A percentile compares a stretch with the other conserved stretches of the same genome.
Evolutionary conservation across 352 stramenopile species (phyloP).

Genomic region (Phytophthora litchii): DNA sequence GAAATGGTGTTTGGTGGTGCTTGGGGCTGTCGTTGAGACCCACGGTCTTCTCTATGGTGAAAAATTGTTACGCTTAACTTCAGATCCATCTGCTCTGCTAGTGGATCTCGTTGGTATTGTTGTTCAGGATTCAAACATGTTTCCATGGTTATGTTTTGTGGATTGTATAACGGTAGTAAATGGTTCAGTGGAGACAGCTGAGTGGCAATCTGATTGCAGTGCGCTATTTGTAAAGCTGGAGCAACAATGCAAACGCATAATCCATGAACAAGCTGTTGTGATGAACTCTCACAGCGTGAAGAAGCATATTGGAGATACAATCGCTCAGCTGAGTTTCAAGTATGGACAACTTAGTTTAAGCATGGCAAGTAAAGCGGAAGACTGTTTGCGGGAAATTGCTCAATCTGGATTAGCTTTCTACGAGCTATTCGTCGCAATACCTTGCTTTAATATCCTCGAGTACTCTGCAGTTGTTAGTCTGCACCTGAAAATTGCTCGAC

Average conservation of each 20-base stretch:
- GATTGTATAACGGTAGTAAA: slow-evolving; percentile 16
- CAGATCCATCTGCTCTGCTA: slow-evolving; percentile 15
- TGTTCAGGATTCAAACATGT: background rate
- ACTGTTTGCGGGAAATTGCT: slow-evolving; percentile 13
- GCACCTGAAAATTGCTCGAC: slow-evolving; percentile 25
- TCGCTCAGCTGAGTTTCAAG: slow-evolving; percentile 20
- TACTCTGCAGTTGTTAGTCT: slow-evolving; percentile 23
- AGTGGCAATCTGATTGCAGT: slow-evolving; percentile 9
- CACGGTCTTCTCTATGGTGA: slow-evolving; percentile 33
- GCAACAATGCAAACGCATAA: slow-evolving; percentile 10
- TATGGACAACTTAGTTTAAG: slow-evolving; percentile 10
- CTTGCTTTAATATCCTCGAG: slow-evolving; percentile 21
- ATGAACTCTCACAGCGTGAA: slow-evolving; percentile 4
- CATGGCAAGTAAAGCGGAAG: background rate
- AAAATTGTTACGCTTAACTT: slow-evolving; percentile 18
- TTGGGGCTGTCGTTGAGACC: slow-evolving; percentile 16
- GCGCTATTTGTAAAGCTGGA: slow-evolving; percentile 14
- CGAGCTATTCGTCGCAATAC: slow-evolving; percentile 17
- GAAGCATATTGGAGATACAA: slow-evolving; percentile 17
- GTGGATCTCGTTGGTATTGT: slow-evolving; percentile 11
- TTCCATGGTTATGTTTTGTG: slow-evolving; percentile 17
- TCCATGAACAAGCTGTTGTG: slow-evolving; percentile 12
- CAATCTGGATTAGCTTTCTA: slow-evolving; percentile 24
- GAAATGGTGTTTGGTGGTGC: slow-evolving; percentile 26
- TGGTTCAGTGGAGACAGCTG: background rate